Evolutionary conservation across 2,329 filamentous ascomycete genomes (phyloP).

Genomic region (Chrysoporthe puriensis): DNA sequence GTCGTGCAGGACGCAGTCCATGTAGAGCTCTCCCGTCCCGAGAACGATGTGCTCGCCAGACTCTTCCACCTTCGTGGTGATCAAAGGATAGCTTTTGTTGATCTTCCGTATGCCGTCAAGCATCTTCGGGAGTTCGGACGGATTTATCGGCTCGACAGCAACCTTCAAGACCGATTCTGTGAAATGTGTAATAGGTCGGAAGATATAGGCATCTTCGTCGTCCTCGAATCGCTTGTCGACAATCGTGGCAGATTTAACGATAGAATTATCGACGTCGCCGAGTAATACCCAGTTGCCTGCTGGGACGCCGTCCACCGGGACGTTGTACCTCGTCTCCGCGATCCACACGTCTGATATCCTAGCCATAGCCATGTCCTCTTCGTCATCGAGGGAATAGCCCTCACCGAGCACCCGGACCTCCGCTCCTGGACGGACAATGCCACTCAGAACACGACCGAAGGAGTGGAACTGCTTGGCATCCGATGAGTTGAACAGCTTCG

Average conservation of each 20-base stretch:
- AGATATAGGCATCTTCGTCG: constrained; percentile 92
- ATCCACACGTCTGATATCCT: constrained; percentile 88
- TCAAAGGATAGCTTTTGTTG: constrained; percentile 96
- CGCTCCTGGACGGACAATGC: constrained; percentile 79
- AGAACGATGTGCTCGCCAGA: constrained; percentile 95
- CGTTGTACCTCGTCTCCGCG: constrained; percentile 89
- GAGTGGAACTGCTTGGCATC: constrained; percentile 92
- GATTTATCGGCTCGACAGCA: constrained; percentile 96
- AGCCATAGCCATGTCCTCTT: constrained; percentile 93
- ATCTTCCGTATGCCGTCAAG: constrained; percentile 93
- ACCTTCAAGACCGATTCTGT: constrained; percentile 98
- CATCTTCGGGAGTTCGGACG: constrained; percentile 98
- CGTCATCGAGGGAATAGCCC: constrained; percentile 93
- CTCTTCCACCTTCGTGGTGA: constrained; percentile 96
- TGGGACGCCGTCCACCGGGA: constrained; percentile 87
- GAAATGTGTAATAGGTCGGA: constrained; percentile 90
- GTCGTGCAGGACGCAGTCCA: constrained; percentile 98
- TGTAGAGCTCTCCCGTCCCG: constrained; percentile 97
- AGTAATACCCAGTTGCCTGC: constrained; percentile 94
- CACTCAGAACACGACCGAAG: constrained; percentile 90
- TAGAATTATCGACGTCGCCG: constrained; percentile 93
- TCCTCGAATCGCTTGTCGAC: constrained; percentile 80
- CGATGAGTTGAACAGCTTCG: constrained; percentile 87
- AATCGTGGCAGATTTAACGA: constrained; percentile 94
- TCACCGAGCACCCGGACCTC: constrained; percentile 92